Evolutionary conservation across 2,329 filamentous ascomycete species (phyloP).

Genomic region (Colletotrichum nymphaeae): DNA sequence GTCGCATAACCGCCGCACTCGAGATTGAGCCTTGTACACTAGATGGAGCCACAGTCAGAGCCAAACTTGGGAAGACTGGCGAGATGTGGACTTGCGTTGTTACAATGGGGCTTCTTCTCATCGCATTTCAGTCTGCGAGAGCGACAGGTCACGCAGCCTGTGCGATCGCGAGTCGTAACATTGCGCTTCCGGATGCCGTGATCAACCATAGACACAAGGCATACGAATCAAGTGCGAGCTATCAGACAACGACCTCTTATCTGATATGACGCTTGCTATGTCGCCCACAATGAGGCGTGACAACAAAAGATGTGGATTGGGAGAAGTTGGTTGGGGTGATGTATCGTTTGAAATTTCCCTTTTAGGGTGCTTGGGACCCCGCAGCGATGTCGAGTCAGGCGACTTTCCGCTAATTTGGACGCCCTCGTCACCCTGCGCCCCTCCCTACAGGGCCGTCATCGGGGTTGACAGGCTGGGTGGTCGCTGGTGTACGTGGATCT

Average conservation of each 20-base stretch:
- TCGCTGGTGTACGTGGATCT: background rate
- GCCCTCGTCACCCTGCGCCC: background rate
- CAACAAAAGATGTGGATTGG: background rate
- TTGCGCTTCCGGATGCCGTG: constrained; percentile 5
- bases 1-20: constrained; percentile 21
- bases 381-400: background rate
- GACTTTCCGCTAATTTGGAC: background rate
- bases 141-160: constrained; percentile 43
- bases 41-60: too few relatives aligned
- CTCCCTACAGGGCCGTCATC: background rate
- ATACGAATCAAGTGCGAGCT: background rate
- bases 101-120: constrained; percentile 52
- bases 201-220: background rate
- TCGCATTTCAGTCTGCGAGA: constrained; percentile 58
- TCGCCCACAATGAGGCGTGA: background rate
- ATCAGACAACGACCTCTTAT: background rate
- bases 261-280: background rate
- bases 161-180: constrained; percentile 14
- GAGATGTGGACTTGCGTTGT: constrained; percentile 2
- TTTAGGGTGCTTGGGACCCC: background rate
- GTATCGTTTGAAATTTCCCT: background rate
- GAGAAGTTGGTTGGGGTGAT: background rate
- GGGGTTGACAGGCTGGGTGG: background rate
- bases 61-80: background rate
- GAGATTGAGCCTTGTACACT: constrained; percentile 12